Conservation (phyloP, 2,329 filamentous ascomycete species). For the Penicillium crustosum region DNA sequence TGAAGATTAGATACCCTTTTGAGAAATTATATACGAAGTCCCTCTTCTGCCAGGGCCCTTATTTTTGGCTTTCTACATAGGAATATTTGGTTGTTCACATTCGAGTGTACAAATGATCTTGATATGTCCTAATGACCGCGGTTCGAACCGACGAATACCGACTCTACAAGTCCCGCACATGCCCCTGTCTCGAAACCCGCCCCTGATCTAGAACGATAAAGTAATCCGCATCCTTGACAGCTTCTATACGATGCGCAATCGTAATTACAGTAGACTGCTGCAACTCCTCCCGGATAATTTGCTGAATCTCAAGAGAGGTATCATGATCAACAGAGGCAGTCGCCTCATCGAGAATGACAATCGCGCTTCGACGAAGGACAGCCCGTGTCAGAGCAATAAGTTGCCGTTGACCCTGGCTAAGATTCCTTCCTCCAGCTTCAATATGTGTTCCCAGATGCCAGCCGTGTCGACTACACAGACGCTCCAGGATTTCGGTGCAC, state of each 20-base stretch:
- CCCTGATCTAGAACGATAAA: conserved; percentile 57
- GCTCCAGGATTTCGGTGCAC: conserved; percentile 54
- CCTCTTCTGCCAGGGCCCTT: neutral
- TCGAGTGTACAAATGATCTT: neutral
- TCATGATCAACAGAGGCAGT: conserved; percentile 65
- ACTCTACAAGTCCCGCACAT: conserved; percentile 26
- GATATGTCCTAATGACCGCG: neutral
- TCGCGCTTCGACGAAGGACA: conserved; percentile 58
- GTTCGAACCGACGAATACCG: neutral
- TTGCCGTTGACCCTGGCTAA: conserved; percentile 66
- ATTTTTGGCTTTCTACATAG: neutral
- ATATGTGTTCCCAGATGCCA: conserved; percentile 59
- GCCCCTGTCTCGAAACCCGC: conserved; percentile 38
- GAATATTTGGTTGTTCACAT: neutral
- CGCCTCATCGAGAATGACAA: conserved; percentile 66
- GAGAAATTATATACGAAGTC: conserved; percentile 10
- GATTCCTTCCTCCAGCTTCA: conserved; percentile 61
- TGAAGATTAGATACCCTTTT: conserved; percentile 49
- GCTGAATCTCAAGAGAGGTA: conserved; percentile 52
- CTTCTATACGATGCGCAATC: conserved; percentile 64
- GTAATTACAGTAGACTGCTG: conserved; percentile 58
- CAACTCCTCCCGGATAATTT: conserved; percentile 39
- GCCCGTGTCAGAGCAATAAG: conserved; percentile 65
- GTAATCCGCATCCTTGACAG: conserved; percentile 59
- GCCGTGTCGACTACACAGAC: conserved; percentile 55